Evolutionary conservation across 2,329 filamentous ascomycete species (phyloP), one percentile per base, ranked within the genome.

Genomic region (Fusarium sp.): DNA sequence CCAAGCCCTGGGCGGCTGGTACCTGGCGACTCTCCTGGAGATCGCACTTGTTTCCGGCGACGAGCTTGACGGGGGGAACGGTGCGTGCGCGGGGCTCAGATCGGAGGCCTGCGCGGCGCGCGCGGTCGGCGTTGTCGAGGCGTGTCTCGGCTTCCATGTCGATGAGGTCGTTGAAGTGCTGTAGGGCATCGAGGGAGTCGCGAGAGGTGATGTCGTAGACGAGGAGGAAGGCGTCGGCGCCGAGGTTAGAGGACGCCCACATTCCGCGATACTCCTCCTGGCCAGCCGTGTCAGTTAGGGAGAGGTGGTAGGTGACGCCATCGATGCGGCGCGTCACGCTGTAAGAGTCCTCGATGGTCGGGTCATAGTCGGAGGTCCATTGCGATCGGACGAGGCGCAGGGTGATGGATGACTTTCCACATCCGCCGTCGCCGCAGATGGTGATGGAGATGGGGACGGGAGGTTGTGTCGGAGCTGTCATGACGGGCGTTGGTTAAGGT

Each of bases 191-290:
- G 69, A 96, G 86, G 42, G 89, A 91, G 75, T 87, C 84, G 63
- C 81, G 78, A 44, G 87, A 87, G 1, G 92, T 96, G 80, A 96
- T 95, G 81, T 96, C 92, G 85, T 96, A 96, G 73, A 96, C 92
- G 74, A 96, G 86, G 20, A 96, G 85, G 81, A 95, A 96, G 68
- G 92, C 92, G 77, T 96, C 92, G 67, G 91, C 90, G 77, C 88
- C 86, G 14, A 95, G 87, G 78, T 94, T 95, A 23, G 89, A 90
- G 33, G 89, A 86, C 1, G 91, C 91, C 92, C 92, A 96, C 84
- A 96, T 92, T 73, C 91, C 90, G 71, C 92, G 90, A 82, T 96
- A 96, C 81, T 96, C 92, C 81, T 96, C 92, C 79, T 96, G 92
- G n/a, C 92, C 92, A 25, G 92, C 92, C 1, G 92, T 95, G 82